Conservation (phyloP, 1,139 yeast genomes). For the Yamadazyma membranifaciens region DNA sequence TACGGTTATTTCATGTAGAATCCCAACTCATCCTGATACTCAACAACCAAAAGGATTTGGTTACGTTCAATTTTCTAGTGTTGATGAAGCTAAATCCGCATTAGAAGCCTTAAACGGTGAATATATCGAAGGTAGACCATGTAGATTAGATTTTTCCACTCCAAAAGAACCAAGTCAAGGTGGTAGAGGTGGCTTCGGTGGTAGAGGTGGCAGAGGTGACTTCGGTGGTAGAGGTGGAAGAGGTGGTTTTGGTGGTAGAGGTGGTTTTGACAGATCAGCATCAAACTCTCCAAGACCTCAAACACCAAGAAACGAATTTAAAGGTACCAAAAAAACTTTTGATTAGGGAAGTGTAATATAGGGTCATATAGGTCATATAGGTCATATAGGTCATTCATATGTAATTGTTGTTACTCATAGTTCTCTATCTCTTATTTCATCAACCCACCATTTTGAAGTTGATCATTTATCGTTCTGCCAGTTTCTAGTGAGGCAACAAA, state of each 20-base stretch:
- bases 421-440: background rate
- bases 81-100: slow-evolving; percentile 91
- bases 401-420: background rate
- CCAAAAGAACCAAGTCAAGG: slow-evolving; percentile 67
- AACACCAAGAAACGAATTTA: slow-evolving; percentile 54
- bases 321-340: slow-evolving; percentile 76
- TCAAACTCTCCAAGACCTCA: slow-evolving; percentile 54
- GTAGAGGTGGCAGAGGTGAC: slow-evolving; percentile 18
- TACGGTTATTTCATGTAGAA: slow-evolving; percentile 79
- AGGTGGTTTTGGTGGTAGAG: slow-evolving; percentile 35
- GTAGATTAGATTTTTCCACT: slow-evolving; percentile 91
- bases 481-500: no score
- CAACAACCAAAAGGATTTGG: slow-evolving; percentile 99
- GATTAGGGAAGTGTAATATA: slow-evolving; percentile 40
- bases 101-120: slow-evolving; percentile 85
- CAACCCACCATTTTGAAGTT: no score
- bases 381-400: slow-evolving; percentile 1
- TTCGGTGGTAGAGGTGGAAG: slow-evolving; percentile 25
- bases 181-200: slow-evolving; percentile 33
- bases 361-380: slow-evolving; percentile 5
- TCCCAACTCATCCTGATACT: slow-evolving; percentile 98
- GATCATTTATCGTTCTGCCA: no score
- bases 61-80: slow-evolving; percentile 82
- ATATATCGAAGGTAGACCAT: slow-evolving; percentile 86
- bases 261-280: slow-evolving; percentile 35